Conservation (phyloP, 2,329 filamentous ascomycete species). For the Fonsecaea pugnacius region DNA sequence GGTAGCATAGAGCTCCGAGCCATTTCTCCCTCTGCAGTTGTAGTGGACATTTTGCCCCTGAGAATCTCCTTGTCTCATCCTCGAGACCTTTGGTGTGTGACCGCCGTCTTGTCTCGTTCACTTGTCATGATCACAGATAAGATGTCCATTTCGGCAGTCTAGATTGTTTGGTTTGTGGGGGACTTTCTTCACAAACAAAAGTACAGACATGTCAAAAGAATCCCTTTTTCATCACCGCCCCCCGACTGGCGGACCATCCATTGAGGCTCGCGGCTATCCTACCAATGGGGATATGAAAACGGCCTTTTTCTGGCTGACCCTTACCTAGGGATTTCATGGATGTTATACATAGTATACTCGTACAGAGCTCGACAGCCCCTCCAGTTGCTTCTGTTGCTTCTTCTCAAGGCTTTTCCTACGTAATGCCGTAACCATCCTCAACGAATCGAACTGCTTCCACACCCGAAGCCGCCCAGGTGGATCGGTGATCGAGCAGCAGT, state of each 20-base stretch:
- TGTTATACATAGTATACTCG: conserved; percentile 21
- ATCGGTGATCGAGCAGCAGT: conserved; percentile 18
- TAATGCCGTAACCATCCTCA: conserved; percentile 1
- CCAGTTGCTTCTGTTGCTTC: background rate
- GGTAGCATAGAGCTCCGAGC: background rate
- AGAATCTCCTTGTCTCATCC: background rate
- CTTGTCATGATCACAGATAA: background rate
- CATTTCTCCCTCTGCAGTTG: background rate
- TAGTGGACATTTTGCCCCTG: background rate
- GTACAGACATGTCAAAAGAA: background rate
- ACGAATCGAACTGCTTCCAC: conserved; percentile 20
- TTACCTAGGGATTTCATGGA: background rate
- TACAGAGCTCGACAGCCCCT: conserved; percentile 3
- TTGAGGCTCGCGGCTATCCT: conserved; percentile 19
- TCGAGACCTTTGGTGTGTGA: background rate
- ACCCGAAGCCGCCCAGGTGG: conserved; percentile 1
- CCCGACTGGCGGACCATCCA: conserved; percentile 8
- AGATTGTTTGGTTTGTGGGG: background rate
- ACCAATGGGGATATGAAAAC: conserved; percentile 11
- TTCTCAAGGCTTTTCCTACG: conserved; percentile 12
- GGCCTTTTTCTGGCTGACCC: background rate
- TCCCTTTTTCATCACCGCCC: background rate
- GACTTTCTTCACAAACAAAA: background rate
- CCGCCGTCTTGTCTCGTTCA: background rate
- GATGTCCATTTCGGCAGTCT: background rate